These are phyloP conservation scores for Cyathus striatus DNA, from an alignment of 768 basidiomycete species.

Conservation along the genomic window DNA sequence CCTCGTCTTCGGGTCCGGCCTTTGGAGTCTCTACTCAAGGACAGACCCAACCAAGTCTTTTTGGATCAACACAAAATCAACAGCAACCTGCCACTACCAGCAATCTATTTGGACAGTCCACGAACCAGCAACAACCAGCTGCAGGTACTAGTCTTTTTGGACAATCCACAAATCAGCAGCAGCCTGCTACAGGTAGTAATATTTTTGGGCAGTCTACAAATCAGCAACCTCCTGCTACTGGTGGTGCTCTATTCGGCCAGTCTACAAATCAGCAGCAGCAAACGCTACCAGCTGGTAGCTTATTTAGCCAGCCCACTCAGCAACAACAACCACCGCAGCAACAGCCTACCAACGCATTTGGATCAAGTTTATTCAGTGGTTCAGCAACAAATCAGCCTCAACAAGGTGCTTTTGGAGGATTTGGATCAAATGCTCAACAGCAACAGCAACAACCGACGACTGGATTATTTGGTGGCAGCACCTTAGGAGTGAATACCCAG, in stretches of 20 bases:
- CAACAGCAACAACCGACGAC: conserved; percentile 20
- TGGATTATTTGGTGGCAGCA: conserved; percentile 16
- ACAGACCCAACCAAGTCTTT: conserved; percentile 6
- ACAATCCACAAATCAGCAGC: conserved; percentile 18
- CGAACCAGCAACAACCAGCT: conserved; percentile 11
- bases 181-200: conserved; percentile 10
- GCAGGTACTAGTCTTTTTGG: conserved; percentile 8
- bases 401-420: conserved; percentile 10
- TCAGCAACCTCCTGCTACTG: conserved; percentile 14
- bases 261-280: conserved; percentile 17
- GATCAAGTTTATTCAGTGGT: conserved; percentile 14
- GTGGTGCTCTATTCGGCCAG: conserved; percentile 24
- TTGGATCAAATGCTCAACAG: conserved; percentile 8
- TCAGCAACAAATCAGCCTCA: conserved; percentile 12
- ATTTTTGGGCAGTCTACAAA: conserved; percentile 24
- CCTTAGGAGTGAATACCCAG: conserved; percentile 13
- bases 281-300: conserved; percentile 3
- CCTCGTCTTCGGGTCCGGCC: conserved; percentile 6
- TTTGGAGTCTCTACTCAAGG: conserved; percentile 9
- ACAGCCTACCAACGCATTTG: conserved; percentile 11
- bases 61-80: conserved; percentile 8
- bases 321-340: conserved; percentile 14
- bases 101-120: conserved; percentile 16
- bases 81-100: conserved; percentile 7
- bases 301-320: conserved; percentile 11